Base-by-base conservation (phyloP, 2,329 filamentous ascomycete genomes). In the Colletotrichum navitas region DNA sequence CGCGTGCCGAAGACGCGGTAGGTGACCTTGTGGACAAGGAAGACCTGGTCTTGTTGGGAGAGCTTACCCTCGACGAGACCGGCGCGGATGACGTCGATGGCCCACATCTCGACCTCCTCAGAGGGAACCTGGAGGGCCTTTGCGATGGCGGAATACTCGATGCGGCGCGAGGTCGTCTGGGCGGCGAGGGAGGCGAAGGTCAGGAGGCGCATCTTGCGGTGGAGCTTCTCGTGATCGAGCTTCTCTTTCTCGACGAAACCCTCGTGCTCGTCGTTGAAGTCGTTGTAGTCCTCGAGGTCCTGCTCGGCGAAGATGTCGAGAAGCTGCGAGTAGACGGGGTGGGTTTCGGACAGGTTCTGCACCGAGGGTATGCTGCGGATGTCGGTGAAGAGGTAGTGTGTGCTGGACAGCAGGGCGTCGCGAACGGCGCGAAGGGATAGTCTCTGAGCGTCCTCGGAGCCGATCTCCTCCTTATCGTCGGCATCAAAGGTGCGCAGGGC, bases 1-100 rank as follows among this genome's bases (percentile, higher is more conserved):
- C 97, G 97, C 86, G 97, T 94, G 77, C 94, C 94, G 79, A 99
- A 99, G 66, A 98, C 95, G 74, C 96, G 92, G 88, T 98, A 98
- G 72, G 94, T 97, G 78, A 94, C 94, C 81, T 96, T 91, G 87
- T 99, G 96, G 74, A 99, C 94, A 65, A 98, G 88, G 88, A 99
- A 98, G 74, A 95, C 93, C 81, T 94, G 90, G 81, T 94, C 94
- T 81, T 95, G 89, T 85, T 99, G 96, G 71, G 93, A 96, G 76
- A 99, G 90, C 85, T 97, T 97, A 80, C 96, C 96, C 86, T 99
- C 96, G 63, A 99, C 94, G 47, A 99, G 90, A 43, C 95, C 94
- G 59, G 95, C 94, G 76, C 96, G 94, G 84, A 99, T 98, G 76
- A 97, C 95, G 81, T 99, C 96, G 79, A 99, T 99, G 76, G 97